Conservation (phyloP, 1,139 yeast species). For the Candida tetrigidarum region DNA sequence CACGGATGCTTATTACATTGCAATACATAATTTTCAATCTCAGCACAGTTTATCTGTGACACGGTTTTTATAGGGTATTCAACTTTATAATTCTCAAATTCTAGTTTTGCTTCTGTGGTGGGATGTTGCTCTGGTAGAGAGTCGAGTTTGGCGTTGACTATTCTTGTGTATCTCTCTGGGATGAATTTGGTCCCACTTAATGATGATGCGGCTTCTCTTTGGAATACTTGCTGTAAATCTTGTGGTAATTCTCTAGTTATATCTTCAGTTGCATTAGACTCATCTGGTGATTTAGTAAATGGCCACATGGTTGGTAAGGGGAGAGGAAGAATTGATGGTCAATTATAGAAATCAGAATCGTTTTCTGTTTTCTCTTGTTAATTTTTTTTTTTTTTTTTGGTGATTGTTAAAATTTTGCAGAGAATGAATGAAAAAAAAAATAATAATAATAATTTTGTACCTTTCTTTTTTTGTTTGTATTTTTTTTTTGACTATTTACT, state of each 20-base stretch:
- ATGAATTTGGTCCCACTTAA: slow-evolving; percentile 26
- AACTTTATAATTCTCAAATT: slow-evolving; percentile 38
- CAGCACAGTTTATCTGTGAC: slow-evolving; percentile 45
- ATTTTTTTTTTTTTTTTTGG: no score
- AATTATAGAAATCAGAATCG: neutral
- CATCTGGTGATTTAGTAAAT: slow-evolving; percentile 16
- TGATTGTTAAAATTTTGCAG: neutral
- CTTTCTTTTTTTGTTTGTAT: neutral
- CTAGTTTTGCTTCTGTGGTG: slow-evolving; percentile 24
- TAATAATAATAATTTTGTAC: no score
- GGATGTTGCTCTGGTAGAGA: slow-evolving; percentile 18
- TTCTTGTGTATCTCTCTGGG: slow-evolving; percentile 29
- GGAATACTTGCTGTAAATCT: slow-evolving; percentile 38
- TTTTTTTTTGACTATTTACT: neutral
- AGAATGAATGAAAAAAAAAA: neutral
- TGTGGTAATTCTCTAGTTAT: slow-evolving; percentile 33
- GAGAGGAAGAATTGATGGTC: neutral
- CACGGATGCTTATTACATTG: slow-evolving; percentile 33
- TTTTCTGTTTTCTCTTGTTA: neutral
- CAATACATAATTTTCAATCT: slow-evolving; percentile 41
- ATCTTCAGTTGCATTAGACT: slow-evolving; percentile 27
- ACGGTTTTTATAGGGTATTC: slow-evolving; percentile 30
- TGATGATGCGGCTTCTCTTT: slow-evolving; percentile 28
- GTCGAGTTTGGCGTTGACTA: slow-evolving; percentile 32
- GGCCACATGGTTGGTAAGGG: slow-evolving; percentile 27